Base-by-base conservation (phyloP, 805 yeast species). In the Ogataea glucozyma region DNA sequence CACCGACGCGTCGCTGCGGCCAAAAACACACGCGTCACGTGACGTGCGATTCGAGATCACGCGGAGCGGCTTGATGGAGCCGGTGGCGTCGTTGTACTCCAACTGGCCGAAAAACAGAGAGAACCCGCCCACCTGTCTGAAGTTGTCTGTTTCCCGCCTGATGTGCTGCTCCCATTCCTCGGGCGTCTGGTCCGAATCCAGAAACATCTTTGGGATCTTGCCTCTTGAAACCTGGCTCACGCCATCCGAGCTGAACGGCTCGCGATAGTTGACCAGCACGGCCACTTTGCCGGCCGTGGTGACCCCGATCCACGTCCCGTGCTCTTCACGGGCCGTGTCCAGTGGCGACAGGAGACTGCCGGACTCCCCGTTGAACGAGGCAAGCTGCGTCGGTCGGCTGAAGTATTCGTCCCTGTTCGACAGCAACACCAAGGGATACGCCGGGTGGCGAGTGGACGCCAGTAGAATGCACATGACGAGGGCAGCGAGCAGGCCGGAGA, bases 271-370 rank as follows among this genome's bases (percentile, higher is more conserved):
- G 13, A 93, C 81, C 20, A 91, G 71, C 2, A 85, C 85, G 0
- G 95, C 85, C 2, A 90, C 44, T 46, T 73, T 71, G 0, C 88
- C 88, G 2, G 53, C 58, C 22, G 68, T 67, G 20, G 49, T 55
- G 1, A 85, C 73, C 0, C 96, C 97, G 1, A 88, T 78, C 99
- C 99, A 93, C 0, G 97, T 87, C 1, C 99, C 97, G 49, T 79
- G 87, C 42, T 81, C 89, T 1, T 70, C 64, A 26, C 89, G 63
- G 1, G 83, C 88, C 53, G 85, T 61, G 60, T 91, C 97, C 27
- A 73, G 65, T 0, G 97, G 97, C 6, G 85, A 75, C 9, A 88
- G 58, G 1, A 84, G 65, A 9, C 57, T 37, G 11, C 41, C 38
- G 4, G 30, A 21, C 16, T 34, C 44, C 18, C 46, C 64, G 42